Percentiles rank a stretch among this genome's conserved stretches.
Evolutionary conservation across 176 grass and related monocot species (phyloP).

Genomic region (Triticum urartu): DNA sequence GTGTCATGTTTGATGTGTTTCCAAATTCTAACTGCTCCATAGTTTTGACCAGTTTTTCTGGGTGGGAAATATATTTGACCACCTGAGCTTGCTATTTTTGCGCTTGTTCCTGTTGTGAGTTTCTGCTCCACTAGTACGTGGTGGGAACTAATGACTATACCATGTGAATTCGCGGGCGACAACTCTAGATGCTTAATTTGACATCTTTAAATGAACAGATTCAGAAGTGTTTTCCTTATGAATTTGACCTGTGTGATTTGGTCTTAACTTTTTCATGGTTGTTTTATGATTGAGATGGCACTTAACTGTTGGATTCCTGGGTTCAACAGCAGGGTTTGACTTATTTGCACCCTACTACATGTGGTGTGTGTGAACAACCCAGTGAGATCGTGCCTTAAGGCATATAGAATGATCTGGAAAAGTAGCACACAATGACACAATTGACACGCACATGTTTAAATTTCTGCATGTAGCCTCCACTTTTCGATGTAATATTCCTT

Average conservation of each 20-base stretch:
- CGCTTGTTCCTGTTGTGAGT: not conserved
- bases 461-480: conserved; percentile 4
- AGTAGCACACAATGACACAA: not conserved
- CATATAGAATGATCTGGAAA: conserved; percentile 31
- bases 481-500: conserved; percentile 35
- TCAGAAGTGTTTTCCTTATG: not conserved
- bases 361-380: conserved; percentile 27
- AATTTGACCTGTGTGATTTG: conserved; percentile 30
- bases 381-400: conserved; percentile 8
- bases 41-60: conserved; percentile 12
- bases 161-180: conserved; percentile 10
- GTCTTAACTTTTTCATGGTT: not conserved
- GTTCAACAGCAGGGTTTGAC: conserved; percentile 33
- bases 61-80: conserved; percentile 31
- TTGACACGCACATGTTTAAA: conserved; percentile 21
- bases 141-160: not conserved
- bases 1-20: conserved; percentile 10
- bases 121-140: not conserved
- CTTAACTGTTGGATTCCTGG: conserved; percentile 31
- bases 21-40: conserved; percentile 14
- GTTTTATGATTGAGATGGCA: conserved; percentile 37
- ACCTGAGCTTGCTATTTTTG: conserved; percentile 3
- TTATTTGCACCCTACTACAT: not conserved
- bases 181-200: conserved; percentile 18
- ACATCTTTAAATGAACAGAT: conserved; percentile 7